A percentile compares a stretch with the other conserved stretches of the same genome.
Conservation (phyloP, 2,329 filamentous ascomycete genomes). For the Cyanodermella asteris region DNA sequence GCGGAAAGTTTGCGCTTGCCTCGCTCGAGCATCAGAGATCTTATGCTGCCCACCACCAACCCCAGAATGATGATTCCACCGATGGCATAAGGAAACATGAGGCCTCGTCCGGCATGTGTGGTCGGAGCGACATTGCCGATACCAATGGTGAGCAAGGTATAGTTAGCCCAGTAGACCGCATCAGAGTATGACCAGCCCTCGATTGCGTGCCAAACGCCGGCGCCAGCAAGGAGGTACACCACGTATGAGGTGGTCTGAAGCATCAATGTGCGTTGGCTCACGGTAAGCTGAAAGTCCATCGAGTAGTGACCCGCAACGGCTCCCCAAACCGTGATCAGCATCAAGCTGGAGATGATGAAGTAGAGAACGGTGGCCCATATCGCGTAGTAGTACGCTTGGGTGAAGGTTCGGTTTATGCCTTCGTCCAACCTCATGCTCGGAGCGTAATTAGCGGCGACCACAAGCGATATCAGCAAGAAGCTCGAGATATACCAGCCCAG, state of each 20-base stretch:
- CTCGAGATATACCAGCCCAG: conserved; percentile 35
- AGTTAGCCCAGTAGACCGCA: conserved; percentile 33
- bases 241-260: conserved; percentile 21
- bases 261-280: conserved; percentile 31
- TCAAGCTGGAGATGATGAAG: conserved; percentile 30
- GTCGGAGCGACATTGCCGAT: conserved; percentile 28
- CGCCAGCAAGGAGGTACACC: conserved; percentile 18
- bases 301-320: conserved; percentile 31
- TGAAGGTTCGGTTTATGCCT: conserved; percentile 23
- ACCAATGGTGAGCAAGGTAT: conserved; percentile 33
- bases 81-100: conserved; percentile 33
- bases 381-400: conserved; percentile 37
- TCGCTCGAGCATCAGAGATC: conserved; percentile 26
- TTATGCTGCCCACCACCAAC: conserved; percentile 31
- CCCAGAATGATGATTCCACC: conserved; percentile 32
- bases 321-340: conserved; percentile 33
- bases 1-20: conserved; percentile 29
- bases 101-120: conserved; percentile 26
- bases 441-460: conserved; percentile 21
- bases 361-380: conserved; percentile 35
- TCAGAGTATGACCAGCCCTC: conserved; percentile 32
- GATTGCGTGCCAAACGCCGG: conserved; percentile 18
- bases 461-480: conserved; percentile 29
- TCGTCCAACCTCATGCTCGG: conserved; percentile 23
- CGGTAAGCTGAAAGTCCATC: conserved; percentile 33